These are phyloP conservation scores for Aspergillus sp. DNA, from an alignment of 2,329 filamentous ascomycete species.

Conservation along the genomic window DNA sequence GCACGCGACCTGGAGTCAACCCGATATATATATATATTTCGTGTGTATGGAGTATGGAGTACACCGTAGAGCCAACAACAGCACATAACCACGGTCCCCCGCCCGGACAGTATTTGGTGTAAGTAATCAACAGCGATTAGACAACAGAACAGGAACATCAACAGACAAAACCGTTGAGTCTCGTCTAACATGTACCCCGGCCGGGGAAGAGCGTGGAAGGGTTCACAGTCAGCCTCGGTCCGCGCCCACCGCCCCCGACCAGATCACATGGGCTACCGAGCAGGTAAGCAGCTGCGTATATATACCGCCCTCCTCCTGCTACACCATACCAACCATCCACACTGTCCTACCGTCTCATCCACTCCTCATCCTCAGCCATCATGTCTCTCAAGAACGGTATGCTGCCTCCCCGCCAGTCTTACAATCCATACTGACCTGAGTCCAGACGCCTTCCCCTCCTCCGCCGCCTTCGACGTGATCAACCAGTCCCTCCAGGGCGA, in stretches of 20 bases:
- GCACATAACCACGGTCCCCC: too few species aligned
- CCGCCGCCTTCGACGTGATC: constrained; percentile 84
- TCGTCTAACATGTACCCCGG: too few species aligned
- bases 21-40: too few species aligned
- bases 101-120: too few species aligned
- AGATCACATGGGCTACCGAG: background rate
- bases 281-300: too few species aligned
- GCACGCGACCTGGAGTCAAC: too few species aligned
- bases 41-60: too few species aligned
- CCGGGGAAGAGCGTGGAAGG: background rate
- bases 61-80: too few species aligned
- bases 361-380: constrained; percentile 20
- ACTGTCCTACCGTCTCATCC: background rate
- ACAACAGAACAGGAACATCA: too few species aligned
- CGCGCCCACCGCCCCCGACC: too few species aligned
- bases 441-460: constrained; percentile 82
- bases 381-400: constrained; percentile 69
- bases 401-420: constrained; percentile 13
- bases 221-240: background rate
- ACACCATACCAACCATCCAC: background rate
- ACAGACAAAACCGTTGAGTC: too few species aligned
- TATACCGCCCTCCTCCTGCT: background rate
- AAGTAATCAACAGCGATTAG: too few species aligned
- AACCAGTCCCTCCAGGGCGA: constrained; percentile 57
- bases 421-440: constrained; percentile 3